Evolutionary conservation across 2,329 filamentous ascomycete genomes (phyloP).

Genomic region (Aspergillus sp.): DNA sequence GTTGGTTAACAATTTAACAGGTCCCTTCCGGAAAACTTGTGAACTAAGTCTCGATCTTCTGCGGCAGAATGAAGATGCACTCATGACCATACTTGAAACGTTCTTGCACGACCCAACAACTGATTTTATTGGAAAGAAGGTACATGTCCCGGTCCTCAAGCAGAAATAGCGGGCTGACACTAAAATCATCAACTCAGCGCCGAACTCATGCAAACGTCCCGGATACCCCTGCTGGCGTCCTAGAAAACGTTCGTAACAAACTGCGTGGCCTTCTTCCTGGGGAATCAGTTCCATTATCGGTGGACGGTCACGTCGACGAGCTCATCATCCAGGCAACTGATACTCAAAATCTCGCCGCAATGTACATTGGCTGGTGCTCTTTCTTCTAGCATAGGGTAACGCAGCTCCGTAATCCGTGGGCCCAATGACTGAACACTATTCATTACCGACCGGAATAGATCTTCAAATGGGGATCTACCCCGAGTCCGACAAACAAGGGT

Average conservation of each 20-base stretch:
- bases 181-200: constrained; percentile 37
- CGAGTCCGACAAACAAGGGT: not conserved
- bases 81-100: constrained; percentile 96
- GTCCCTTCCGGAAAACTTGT: constrained; percentile 85
- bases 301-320: constrained; percentile 97
- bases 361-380: constrained; percentile 96
- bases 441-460: not conserved
- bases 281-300: constrained; percentile 88
- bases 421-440: not conserved
- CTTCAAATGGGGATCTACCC: not conserved
- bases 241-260: constrained; percentile 86
- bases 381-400: constrained; percentile 55
- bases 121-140: constrained; percentile 78
- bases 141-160: constrained; percentile 23
- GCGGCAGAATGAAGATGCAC: constrained; percentile 87
- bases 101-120: constrained; percentile 97
- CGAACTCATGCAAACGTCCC: constrained; percentile 55
- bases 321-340: constrained; percentile 84
- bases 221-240: constrained; percentile 72
- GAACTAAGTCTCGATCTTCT: constrained; percentile 84
- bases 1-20: constrained; percentile 22
- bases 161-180: not conserved
- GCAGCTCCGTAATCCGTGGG: not conserved
- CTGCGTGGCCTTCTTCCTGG: constrained; percentile 78
- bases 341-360: constrained; percentile 74